Evolutionary conservation across 75 land plant species (phyloP), one percentile per base, ranked within the genome.

Genomic region (Adiantum capillusveneris): DNA sequence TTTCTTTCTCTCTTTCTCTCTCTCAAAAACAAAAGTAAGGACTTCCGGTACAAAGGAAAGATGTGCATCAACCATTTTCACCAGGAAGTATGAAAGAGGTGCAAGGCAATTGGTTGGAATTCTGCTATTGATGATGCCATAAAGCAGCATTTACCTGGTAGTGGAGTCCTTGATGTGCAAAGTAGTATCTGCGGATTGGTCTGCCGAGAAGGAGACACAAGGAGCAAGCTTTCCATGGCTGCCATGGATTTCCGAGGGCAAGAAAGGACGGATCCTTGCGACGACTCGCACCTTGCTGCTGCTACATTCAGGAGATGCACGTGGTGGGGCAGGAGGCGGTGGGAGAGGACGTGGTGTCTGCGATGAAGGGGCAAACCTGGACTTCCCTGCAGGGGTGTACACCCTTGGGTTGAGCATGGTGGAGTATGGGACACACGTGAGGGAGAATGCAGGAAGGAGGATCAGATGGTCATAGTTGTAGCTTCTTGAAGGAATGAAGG

Each of bases 251-350:
- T 90, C 92, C 0, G 43, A 53, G 9, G 73, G 36, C 29, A 87
- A 84, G 51, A 84, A 87, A 0, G 96, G 92, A 20, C 96, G 79
- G 1, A 90, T 65, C 30, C 96, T 57, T 1, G 68, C 71, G 2
- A 87, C 65, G 0, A 90, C 96, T 25, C 92, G 75, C 29, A 90
- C 87, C 55, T 70, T 81, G 53, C 37, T 34, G 50, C 50, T 18
- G 17, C 18, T n/a, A 2, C 12, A 46, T 17, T 46, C 22, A 21
- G 17, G 6, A 46, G 50, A 17, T 14, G 50, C 22, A 14, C 50
- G 50, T n/a, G 50, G 50, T 21, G 50, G 50, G 17, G 50, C 50
- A 46, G 50, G 5, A 46, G n/a, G n/a, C n/a, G 37, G 37, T 34
- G 37, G 37, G 9, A 34, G 37, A 9, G 9, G 37, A 34, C 7